A percentile compares a stretch with the other conserved stretches of the same genome.
Evolutionary conservation across 2,329 filamentous ascomycete species (phyloP).

Genomic region (Xylaria polymorpha): DNA sequence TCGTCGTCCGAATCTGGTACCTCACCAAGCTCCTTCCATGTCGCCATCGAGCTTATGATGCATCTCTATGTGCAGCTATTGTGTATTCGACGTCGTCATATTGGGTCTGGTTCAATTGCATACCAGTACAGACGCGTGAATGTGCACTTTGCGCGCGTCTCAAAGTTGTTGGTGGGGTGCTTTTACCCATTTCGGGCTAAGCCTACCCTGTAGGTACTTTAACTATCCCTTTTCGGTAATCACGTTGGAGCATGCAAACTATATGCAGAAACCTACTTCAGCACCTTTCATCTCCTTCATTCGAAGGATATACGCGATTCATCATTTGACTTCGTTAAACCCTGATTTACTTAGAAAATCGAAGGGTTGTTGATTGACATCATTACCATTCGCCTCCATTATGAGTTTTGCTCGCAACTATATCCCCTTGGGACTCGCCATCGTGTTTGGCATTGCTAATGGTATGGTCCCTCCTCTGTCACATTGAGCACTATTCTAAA

Average conservation of each 20-base stretch:
- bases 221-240: conserved; percentile 2
- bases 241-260: no score
- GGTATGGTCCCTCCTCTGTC: conserved; percentile 42
- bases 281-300: background rate
- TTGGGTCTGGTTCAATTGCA: conserved; percentile 10
- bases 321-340: background rate
- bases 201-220: conserved; percentile 4
- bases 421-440: conserved; percentile 48
- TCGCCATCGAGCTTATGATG: conserved; percentile 52
- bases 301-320: background rate
- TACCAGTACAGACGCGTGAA: conserved; percentile 31
- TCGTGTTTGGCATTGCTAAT: conserved; percentile 50
- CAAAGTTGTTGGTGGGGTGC: conserved; percentile 13
- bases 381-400: background rate
- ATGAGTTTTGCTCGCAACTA: conserved; percentile 46
- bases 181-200: conserved; percentile 4
- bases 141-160: conserved; percentile 25
- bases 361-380: background rate
- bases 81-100: conserved; percentile 23
- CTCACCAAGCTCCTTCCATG: conserved; percentile 59
- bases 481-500: conserved; percentile 11
- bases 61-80: conserved; percentile 46
- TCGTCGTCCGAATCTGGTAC: conserved; percentile 60
- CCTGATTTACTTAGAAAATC: background rate
- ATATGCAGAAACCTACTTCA: no score